A percentile compares a stretch with the other conserved stretches of the same genome.
These are phyloP conservation scores for Puccinia novopanici DNA, from an alignment of 1,284 basidiomycete species.

Conservation along the genomic window DNA sequence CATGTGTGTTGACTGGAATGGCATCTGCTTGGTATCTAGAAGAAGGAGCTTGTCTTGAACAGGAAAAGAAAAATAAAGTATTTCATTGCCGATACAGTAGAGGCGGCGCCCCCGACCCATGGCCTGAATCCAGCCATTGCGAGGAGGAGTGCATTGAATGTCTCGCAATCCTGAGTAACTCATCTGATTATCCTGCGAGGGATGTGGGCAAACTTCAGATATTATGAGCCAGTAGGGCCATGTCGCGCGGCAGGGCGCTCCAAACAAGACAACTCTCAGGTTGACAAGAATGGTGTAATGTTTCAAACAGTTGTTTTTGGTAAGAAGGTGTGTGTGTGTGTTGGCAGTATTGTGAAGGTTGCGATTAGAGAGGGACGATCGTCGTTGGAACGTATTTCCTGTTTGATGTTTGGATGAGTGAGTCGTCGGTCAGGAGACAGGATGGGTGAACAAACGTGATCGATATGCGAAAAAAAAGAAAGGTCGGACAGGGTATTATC, in stretches of 20 bases:
- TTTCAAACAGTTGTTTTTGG: background rate
- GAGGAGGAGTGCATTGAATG: too few species aligned
- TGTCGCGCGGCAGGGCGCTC: background rate
- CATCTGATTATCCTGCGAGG: too few species aligned
- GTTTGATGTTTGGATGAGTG: background rate
- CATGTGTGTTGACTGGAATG: too few species aligned
- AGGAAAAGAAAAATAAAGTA: too few species aligned
- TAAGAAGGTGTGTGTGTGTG: background rate
- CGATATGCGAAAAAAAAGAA: background rate
- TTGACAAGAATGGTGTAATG: background rate
- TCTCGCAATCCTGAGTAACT: too few species aligned
- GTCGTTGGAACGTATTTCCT: constrained; percentile 50
- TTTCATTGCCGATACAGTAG: too few species aligned
- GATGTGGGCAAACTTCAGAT: background rate
- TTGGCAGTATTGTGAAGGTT: background rate
- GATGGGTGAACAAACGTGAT: background rate
- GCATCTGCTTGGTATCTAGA: too few species aligned
- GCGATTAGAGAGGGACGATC: constrained; percentile 34
- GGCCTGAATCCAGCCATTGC: too few species aligned
- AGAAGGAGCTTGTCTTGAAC: too few species aligned
- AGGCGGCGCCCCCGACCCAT: too few species aligned
- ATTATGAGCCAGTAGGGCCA: background rate
- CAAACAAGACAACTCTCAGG: background rate
- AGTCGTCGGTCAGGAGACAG: background rate
- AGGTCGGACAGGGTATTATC: background rate